These are phyloP conservation scores for Thermochaetoides thermophila DNA, from an alignment of 495 filamentous ascomycete genomes.

Conservation along the genomic window DNA sequence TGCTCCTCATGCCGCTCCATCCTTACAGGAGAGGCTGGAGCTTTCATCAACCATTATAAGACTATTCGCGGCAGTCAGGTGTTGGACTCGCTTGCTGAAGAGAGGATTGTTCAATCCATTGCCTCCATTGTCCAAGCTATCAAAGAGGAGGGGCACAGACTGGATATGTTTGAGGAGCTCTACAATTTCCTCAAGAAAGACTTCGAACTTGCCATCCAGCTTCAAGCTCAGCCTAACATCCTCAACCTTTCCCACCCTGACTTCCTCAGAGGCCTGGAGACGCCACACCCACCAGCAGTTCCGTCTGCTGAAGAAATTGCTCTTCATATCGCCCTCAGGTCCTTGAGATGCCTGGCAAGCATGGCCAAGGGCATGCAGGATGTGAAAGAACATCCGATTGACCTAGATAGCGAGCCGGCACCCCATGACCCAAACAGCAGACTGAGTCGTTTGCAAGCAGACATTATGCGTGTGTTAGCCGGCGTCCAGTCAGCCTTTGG, in stretches of 20 bases:
- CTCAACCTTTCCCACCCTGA: constrained; percentile 23
- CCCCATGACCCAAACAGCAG: not conserved
- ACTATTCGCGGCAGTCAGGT: constrained; percentile 41
- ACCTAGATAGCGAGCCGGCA: constrained; percentile 36
- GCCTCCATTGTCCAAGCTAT: constrained; percentile 73
- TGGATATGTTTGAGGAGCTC: constrained; percentile 46
- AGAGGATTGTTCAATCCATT: constrained; percentile 68
- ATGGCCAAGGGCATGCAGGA: constrained; percentile 71
- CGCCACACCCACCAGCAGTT: constrained; percentile 10
- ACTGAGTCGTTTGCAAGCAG: constrained; percentile 14
- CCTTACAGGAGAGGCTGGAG: constrained; percentile 53
- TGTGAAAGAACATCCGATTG: constrained; percentile 53
- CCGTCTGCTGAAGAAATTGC: constrained; percentile 24
- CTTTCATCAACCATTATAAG: constrained; percentile 66
- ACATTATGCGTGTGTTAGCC: constrained; percentile 41
- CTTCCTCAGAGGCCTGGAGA: constrained; percentile 15
- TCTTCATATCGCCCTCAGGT: constrained; percentile 42
- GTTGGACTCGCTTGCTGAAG: constrained; percentile 58
- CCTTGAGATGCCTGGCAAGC: constrained; percentile 56
- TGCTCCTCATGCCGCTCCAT: constrained; percentile 65
- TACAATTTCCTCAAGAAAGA: constrained; percentile 50
- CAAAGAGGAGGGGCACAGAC: constrained; percentile 45
- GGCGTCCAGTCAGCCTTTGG: constrained; percentile 39
- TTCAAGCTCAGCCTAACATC: constrained; percentile 18
- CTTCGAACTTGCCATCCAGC: constrained; percentile 28